Percentiles rank a stretch among this genome's conserved stretches.
phyloP scores from a whole-genome alignment of 306 rosid species.

The Urtica urens region DNA sequence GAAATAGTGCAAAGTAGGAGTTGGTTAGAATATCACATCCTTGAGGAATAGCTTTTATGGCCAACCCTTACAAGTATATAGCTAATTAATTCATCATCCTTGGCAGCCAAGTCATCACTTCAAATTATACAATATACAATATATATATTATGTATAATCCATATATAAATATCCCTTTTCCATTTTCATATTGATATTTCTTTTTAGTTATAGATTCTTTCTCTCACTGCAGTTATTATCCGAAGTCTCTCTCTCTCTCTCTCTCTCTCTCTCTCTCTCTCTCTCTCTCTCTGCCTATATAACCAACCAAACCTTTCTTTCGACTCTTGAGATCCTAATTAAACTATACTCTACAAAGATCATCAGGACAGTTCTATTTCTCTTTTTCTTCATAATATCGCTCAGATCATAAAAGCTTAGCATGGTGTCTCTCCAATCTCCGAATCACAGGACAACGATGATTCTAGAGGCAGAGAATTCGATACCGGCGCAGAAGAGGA shows the following conservation, averaged over 20 bases:
- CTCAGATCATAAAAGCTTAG: neutral
- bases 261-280: constrained; percentile 21
- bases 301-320: constrained; percentile 25
- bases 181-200: constrained; percentile 17
- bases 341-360: too few relatives aligned
- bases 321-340: constrained; percentile 9
- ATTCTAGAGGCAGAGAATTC: constrained; percentile 34
- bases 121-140: constrained; percentile 1
- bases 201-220: constrained; percentile 25
- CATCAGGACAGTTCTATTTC: too few relatives aligned
- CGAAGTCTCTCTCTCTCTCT: neutral
- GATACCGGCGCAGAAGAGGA: constrained; percentile 41
- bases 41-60: constrained; percentile 18
- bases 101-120: constrained; percentile 45
- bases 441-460: constrained; percentile 28
- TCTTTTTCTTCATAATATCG: neutral
- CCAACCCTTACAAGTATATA: constrained; percentile 3
- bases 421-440: constrained; percentile 57
- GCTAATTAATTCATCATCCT: constrained; percentile 5
- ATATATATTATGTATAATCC: too few relatives aligned
- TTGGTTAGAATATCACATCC: constrained; percentile 29
- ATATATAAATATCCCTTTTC: constrained; percentile 8
- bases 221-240: constrained; percentile 22
- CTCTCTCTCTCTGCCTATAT: constrained; percentile 36
- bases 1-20: neutral